Base-by-base conservation (phyloP, 306 rosid species). In the Cucumis cinereus region DNA sequence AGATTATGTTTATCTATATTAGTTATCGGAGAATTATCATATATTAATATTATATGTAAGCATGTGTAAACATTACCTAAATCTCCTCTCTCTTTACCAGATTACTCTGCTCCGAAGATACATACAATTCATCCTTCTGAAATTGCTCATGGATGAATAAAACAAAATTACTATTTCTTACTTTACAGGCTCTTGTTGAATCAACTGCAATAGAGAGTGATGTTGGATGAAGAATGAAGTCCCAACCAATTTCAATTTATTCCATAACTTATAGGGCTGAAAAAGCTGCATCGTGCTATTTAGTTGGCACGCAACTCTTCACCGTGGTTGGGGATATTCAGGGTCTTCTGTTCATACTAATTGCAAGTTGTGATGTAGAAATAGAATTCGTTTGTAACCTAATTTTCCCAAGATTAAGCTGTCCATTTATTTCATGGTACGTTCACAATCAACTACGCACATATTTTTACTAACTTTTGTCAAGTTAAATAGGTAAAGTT, bases 131-230 rank as follows among this genome's bases (percentile, higher is more conserved):
- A 67, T 67, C 17, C 73, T 67, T 40, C 20, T 40, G 19, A 40
- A 17, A 20, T 38, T 40, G 53, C 73, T 10, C 53, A 20, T 67
- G 30, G 20, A 67, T 40, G 30, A 67, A 67, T n/a, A 41, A 20
- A 67, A 40, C 56, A 2, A 11, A 2, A 13, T 43, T 43, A 68
- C 30, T 20, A 43, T 86, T 45, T 81, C 74, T 82, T 80, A 87
- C 94, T 90, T 82, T 80, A 88, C 94, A 94, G 97, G 79, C 78
- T 77, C 83, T 91, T 14, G 89, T 93, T 75, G 96, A 91, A 40
- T 36, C 81, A 8, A 82, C 77, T 61, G 28, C 76, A 78, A 55
- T 77, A 60, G 94, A 88, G 80, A 76, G 68, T 84, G 91, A 87
- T 73, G 80, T 33, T 38, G 88, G 73, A 10, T 68, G 74, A 68